These are phyloP conservation scores for Mycothermus thermophilus DNA, from an alignment of 495 filamentous ascomycete genomes.

Conservation along the genomic window DNA sequence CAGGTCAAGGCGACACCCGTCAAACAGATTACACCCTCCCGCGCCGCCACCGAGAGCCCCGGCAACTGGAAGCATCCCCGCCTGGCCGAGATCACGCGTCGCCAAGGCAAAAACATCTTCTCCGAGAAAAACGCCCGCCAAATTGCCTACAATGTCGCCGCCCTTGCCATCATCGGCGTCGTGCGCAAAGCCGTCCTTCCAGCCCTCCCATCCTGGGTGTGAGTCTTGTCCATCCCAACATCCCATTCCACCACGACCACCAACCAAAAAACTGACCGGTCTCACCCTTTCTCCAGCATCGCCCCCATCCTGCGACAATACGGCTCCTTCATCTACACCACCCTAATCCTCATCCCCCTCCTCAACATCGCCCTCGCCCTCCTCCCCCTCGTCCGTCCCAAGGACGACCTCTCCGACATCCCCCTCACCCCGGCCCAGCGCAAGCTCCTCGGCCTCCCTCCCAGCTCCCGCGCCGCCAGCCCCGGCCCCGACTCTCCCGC, in stretches of 20 bases:
- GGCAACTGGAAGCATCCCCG: constrained; percentile 84
- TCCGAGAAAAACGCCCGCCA: constrained; percentile 51
- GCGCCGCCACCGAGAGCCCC: constrained; percentile 34
- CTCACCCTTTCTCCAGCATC: constrained; percentile 5
- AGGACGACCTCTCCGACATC: constrained; percentile 75
- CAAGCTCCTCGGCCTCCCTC: constrained; percentile 65
- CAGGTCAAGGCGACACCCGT: constrained; percentile 27
- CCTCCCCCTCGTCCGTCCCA: constrained; percentile 51
- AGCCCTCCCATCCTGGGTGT: constrained; percentile 14
- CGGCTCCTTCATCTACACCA: constrained; percentile 19
- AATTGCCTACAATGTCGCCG: constrained; percentile 47
- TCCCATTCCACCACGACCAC: neutral
- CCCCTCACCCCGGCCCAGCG: constrained; percentile 84
- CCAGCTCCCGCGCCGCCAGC: constrained; percentile 45
- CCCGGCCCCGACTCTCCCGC: no score
- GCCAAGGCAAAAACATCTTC: constrained; percentile 62
- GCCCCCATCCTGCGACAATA: constrained; percentile 13
- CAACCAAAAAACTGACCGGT: neutral
- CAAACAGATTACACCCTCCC: constrained; percentile 22
- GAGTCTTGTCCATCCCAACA: constrained; percentile 2
- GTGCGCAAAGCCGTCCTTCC: constrained; percentile 15
- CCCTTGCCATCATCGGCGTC: constrained; percentile 35
- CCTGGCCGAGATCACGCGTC: constrained; percentile 59
- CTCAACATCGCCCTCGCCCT: constrained; percentile 40
- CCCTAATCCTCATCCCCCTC: constrained; percentile 48